These are phyloP conservation scores for Malassezia nana DNA, from an alignment of 1,284 basidiomycete species.

Conservation along the genomic window DNA sequence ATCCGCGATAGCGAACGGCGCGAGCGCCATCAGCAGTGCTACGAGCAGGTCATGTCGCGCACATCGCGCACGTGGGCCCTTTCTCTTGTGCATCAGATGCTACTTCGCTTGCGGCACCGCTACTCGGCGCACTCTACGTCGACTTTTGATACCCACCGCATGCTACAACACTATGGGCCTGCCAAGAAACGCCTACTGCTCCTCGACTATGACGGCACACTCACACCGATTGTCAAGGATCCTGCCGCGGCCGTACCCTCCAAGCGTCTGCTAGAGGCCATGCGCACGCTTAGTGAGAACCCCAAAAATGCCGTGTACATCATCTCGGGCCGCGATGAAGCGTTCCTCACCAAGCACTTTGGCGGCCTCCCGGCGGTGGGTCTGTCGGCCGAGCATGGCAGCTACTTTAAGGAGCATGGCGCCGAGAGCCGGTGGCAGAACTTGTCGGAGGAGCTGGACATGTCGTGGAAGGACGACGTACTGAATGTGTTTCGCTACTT, in stretches of 20 bases:
- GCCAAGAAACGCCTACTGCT: slow-evolving; percentile 78
- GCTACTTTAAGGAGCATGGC: slow-evolving; percentile 68
- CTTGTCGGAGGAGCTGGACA: slow-evolving; percentile 81
- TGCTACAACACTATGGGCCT: slow-evolving; percentile 60
- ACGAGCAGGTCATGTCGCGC: slow-evolving; percentile 81
- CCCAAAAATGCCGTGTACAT: slow-evolving; percentile 86
- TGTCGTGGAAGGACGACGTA: slow-evolving; percentile 95
- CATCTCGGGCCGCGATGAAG: slow-evolving; percentile 90
- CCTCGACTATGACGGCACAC: slow-evolving; percentile 95
- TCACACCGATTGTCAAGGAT: slow-evolving; percentile 90
- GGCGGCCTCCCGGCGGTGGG: slow-evolving; percentile 74
- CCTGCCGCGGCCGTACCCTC: slow-evolving; percentile 81
- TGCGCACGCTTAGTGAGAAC: slow-evolving; percentile 65
- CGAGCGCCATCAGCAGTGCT: slow-evolving; percentile 58
- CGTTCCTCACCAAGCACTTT: slow-evolving; percentile 81
- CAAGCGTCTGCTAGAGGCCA: slow-evolving; percentile 62
- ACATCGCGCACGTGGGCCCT: slow-evolving; percentile 94
- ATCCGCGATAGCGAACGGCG: slow-evolving; percentile 72
- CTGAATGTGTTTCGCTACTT: slow-evolving; percentile 92
- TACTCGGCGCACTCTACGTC: slow-evolving; percentile 80
- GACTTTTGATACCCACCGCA: slow-evolving; percentile 60
- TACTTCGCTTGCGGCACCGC: slow-evolving; percentile 69
- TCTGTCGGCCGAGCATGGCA: slow-evolving; percentile 91
- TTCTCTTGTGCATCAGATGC: slow-evolving; percentile 74
- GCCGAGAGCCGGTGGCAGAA: slow-evolving; percentile 66